Percentiles rank a stretch among this genome's conserved stretches.
Conservation (phyloP, 805 yeast species). For the Zygotorulaspora florentina region DNA sequence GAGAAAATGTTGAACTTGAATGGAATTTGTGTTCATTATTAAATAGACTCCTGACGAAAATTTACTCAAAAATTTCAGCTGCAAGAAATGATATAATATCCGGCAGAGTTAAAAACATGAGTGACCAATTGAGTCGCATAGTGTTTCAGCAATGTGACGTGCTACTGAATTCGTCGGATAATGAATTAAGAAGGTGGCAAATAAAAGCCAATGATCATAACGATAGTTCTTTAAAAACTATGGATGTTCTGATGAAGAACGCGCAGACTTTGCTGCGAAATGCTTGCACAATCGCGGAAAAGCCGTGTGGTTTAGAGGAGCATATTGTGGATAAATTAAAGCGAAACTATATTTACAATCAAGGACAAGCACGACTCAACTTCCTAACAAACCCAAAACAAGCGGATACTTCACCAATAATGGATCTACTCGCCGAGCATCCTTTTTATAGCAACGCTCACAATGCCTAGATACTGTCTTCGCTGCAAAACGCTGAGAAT, state of each 20-base stretch:
- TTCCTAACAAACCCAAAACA: conserved; percentile 9
- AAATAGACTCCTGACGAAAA: conserved; percentile 15
- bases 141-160: conserved; percentile 30
- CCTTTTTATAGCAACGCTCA: conserved; percentile 17
- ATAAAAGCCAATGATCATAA: conserved; percentile 13
- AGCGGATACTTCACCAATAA: conserved; percentile 1
- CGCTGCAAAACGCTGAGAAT: not conserved
- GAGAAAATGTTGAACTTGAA: not conserved
- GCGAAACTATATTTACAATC: conserved; percentile 28
- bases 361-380: conserved; percentile 21
- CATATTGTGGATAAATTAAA: conserved; percentile 28
- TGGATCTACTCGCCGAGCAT: conserved; percentile 21
- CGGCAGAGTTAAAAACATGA: conserved; percentile 12
- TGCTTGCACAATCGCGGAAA: conserved; percentile 24
- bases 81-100: conserved; percentile 12
- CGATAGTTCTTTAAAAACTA: conserved; percentile 7
- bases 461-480: not conserved
- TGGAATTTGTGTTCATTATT: conserved; percentile 25
- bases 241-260: conserved; percentile 23
- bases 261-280: conserved; percentile 23
- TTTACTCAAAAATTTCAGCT: conserved; percentile 15
- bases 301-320: conserved; percentile 32
- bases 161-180: conserved; percentile 23
- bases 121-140: conserved; percentile 20
- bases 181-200: conserved; percentile 23